Conservation (phyloP, 208 protist species). For the Acanthamoeba healyi region DNA sequence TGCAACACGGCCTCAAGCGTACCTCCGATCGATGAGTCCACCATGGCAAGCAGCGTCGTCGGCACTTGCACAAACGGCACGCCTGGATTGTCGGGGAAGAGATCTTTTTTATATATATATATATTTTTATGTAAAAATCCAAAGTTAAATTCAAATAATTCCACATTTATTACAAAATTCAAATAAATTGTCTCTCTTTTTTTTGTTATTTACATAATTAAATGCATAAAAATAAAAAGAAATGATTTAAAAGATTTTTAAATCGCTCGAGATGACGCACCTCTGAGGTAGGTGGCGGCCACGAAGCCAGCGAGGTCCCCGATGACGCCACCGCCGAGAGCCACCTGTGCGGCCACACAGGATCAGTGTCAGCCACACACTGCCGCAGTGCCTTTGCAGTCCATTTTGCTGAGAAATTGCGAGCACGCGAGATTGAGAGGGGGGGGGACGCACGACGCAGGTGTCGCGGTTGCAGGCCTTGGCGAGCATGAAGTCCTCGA, state of each 20-base stretch:
- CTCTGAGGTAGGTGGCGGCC: slow-evolving; percentile 92
- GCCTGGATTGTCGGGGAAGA: slow-evolving; percentile 31
- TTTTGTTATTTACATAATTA: neutral
- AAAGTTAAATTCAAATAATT: neutral
- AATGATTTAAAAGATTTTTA: neutral
- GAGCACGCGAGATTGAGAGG: neutral
- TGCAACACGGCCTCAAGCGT: slow-evolving; percentile 33
- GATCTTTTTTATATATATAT: slow-evolving; percentile 27
- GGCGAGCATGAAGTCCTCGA: slow-evolving; percentile 86
- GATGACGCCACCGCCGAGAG: slow-evolving; percentile 91
- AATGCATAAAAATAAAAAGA: neutral
- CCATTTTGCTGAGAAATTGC: neutral
- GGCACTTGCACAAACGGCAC: slow-evolving; percentile 87
- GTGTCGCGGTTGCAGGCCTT: slow-evolving; percentile 84
- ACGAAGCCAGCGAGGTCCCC: slow-evolving; percentile 92
- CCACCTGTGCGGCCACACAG: slow-evolving; percentile 83
- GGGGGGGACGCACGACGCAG: slow-evolving; percentile 78
- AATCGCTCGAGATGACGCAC: slow-evolving; percentile 22
- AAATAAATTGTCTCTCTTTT: no score
- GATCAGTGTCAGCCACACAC: neutral
- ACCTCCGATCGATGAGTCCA: slow-evolving; percentile 90
- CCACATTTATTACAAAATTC: no score
- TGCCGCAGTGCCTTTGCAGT: neutral
- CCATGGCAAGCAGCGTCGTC: slow-evolving; percentile 92
- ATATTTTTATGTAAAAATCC: neutral